phyloP scores from a whole-genome alignment of 2,329 filamentous ascomycete genomes.

The Kalmusia sp. region DNA sequence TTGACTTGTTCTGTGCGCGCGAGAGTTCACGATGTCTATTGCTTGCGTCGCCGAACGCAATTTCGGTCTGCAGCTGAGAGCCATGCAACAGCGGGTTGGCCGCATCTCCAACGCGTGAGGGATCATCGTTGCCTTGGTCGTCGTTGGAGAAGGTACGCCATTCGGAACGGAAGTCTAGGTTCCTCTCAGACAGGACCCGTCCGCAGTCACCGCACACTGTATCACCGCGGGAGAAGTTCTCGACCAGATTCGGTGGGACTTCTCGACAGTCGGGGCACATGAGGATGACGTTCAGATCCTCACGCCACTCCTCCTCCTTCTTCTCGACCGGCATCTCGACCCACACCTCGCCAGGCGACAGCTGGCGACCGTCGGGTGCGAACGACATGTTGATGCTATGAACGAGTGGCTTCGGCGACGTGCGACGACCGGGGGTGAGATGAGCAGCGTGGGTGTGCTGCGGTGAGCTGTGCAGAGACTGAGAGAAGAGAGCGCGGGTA shows the following conservation, averaged over 20 bases:
- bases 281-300: constrained; percentile 86
- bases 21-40: constrained; percentile 77
- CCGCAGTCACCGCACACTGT: constrained; percentile 93
- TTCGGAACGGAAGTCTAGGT: constrained; percentile 95
- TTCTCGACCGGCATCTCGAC: constrained; percentile 41
- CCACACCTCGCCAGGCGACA: constrained; percentile 55
- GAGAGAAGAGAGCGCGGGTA: constrained; percentile 3
- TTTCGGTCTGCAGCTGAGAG: constrained; percentile 85
- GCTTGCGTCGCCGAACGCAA: constrained; percentile 80
- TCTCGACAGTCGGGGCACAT: constrained; percentile 91
- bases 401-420: constrained; percentile 15
- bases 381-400: constrained; percentile 33
- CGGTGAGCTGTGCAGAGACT: constrained; percentile 18
- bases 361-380: constrained; percentile 44
- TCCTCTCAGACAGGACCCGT: constrained; percentile 85
- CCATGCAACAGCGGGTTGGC: constrained; percentile 90
- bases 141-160: constrained; percentile 99
- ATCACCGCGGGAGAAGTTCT: constrained; percentile 91
- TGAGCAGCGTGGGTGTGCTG: constrained; percentile 21
- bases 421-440: constrained; percentile 2
- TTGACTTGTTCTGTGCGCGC: constrained; percentile 82
- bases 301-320: constrained; percentile 64
- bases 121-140: constrained; percentile 94
- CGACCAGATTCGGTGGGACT: constrained; percentile 87
- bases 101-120: constrained; percentile 95